phyloP scores from a whole-genome alignment of 495 filamentous ascomycete genomes.

The Astrocystis sublimbata region DNA sequence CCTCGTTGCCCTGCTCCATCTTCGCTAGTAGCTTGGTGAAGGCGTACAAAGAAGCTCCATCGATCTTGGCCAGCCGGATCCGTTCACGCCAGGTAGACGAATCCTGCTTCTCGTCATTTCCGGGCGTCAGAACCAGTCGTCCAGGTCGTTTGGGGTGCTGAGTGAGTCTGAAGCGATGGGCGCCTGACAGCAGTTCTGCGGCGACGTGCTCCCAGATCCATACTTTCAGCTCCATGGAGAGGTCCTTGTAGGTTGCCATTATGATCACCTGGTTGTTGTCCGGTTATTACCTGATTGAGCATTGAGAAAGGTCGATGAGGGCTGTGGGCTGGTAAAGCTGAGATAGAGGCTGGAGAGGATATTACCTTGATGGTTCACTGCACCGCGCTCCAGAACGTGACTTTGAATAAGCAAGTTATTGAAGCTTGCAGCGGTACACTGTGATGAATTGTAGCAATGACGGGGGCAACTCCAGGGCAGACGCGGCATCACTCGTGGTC shows the following conservation, averaged over 20 bases:
- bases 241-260: too few relatives aligned
- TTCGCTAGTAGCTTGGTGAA: background rate
- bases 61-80: background rate
- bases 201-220: conserved; percentile 20
- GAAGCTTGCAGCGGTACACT: too few relatives aligned
- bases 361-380: too few relatives aligned
- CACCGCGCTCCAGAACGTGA: too few relatives aligned
- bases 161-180: background rate
- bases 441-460: background rate
- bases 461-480: background rate
- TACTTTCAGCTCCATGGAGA: conserved; percentile 20
- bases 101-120: background rate
- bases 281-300: too few relatives aligned
- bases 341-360: too few relatives aligned
- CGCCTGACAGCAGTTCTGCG: background rate
- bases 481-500: background rate
- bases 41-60: background rate
- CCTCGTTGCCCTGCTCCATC: background rate
- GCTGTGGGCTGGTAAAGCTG: too few relatives aligned
- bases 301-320: too few relatives aligned
- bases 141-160: too few relatives aligned
- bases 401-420: too few relatives aligned
- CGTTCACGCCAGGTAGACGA: conserved; percentile 10
- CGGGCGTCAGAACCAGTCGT: background rate
- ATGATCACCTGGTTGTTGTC: too few relatives aligned